Base-by-base conservation (phyloP, 805 yeast species). In the Barnettozyma populi region DNA sequence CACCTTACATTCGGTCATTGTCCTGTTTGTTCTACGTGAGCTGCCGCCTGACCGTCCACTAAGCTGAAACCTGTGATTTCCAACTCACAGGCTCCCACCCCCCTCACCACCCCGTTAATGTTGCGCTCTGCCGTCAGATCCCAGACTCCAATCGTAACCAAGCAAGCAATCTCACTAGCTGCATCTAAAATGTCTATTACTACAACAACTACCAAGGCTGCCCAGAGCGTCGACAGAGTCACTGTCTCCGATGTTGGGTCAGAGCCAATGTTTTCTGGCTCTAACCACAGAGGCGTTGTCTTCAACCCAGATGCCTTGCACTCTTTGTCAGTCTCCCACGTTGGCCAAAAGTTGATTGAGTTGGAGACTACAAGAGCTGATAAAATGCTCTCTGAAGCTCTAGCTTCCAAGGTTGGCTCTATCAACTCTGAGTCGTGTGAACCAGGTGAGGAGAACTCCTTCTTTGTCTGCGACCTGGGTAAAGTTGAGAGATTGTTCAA, bases 381-480 rank as follows among this genome's bases (percentile, higher is more conserved):
- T 47, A 51, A 49, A 31, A 48, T 63, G 47, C 68, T 78, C 41
- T 68, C 67, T 8, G 47, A 66, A 2, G 75, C 80, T 2, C 59
- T 80, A 47, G 49, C 62, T 27, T 47, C 59, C 10, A 74, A 72
- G 43, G 67, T 79, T 41, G 56, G 63, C 6, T 51, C 58, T 2
- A 70, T 84, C 51, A 80, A 84, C 61, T 71, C 69, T 48, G 81
- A 78, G 41, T 65, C 69, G 25, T 84, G 90, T 65, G 77, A 69
- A 32, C 79, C 92, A 6, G 94, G 87, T 44, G 89, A 80, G 20
- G 95, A 89, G 61, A 85, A 86, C 58, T 80, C 97, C 7, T 92
- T 92, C 61, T 92, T 84, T 59, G 87, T 92, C 39, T 86, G 94
- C 56, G 96, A 92, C 67, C 67, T 89, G 51, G 88, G 86, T 25